These are phyloP conservation scores for Rhodotorula sp. DNA, from an alignment of 1,284 basidiomycete species.

Conservation along the genomic window DNA sequence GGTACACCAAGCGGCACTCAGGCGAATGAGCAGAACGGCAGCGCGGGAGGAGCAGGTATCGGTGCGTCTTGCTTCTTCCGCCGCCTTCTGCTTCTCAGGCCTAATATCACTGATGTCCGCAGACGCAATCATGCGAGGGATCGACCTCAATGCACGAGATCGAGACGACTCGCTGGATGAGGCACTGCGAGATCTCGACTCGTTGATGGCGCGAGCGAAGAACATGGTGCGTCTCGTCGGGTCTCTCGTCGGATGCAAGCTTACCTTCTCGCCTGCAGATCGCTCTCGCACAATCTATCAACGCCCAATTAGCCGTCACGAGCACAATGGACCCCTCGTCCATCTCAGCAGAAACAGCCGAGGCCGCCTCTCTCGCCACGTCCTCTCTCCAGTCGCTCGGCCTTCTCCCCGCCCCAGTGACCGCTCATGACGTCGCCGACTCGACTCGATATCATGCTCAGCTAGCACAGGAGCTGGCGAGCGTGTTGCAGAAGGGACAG, in stretches of 20 bases:
- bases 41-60: constrained; percentile 47
- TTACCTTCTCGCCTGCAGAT: constrained; percentile 43
- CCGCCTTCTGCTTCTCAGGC: constrained; percentile 67
- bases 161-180: constrained; percentile 68
- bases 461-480: constrained; percentile 77
- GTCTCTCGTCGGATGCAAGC: neutral
- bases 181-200: constrained; percentile 84
- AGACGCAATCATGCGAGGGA: constrained; percentile 76
- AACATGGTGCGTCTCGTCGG: constrained; percentile 66
- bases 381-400: constrained; percentile 86
- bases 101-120: constrained; percentile 52
- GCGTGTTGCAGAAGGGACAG: constrained; percentile 56
- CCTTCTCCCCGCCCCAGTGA: constrained; percentile 67
- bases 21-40: neutral
- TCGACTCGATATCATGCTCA: constrained; percentile 76
- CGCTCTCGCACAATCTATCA: constrained; percentile 79
- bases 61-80: constrained; percentile 52
- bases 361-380: constrained; percentile 78
- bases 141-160: constrained; percentile 65
- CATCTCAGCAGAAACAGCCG: constrained; percentile 50
- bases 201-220: constrained; percentile 84
- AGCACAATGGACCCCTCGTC: constrained; percentile 30
- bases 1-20: neutral
- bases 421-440: constrained; percentile 82
- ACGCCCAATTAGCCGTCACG: constrained; percentile 51